A percentile compares a stretch with the other conserved stretches of the same genome.
Conservation (phyloP, 2,329 filamentous ascomycete genomes). For the Rhinocladiella similis region DNA sequence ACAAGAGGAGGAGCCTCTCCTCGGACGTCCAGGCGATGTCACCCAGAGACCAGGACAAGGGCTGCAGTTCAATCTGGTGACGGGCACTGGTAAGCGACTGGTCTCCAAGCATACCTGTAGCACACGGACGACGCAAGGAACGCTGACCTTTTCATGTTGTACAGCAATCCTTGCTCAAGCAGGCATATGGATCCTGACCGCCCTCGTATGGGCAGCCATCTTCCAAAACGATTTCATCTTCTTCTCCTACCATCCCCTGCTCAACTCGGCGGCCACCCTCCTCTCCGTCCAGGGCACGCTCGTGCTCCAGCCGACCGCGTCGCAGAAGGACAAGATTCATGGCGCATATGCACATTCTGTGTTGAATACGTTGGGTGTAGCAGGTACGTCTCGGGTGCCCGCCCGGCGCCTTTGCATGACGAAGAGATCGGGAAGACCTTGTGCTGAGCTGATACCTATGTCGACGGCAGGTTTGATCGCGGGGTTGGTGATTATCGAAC, state of each 20-base stretch:
- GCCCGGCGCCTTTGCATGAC: too few species aligned
- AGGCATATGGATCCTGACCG: conserved; percentile 72
- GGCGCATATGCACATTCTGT: conserved; percentile 66
- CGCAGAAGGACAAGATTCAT: conserved; percentile 67
- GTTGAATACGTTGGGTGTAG: conserved; percentile 54
- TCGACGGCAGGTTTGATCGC: conserved; percentile 37
- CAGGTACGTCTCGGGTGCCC: conserved; percentile 57
- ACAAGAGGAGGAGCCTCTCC: conserved; percentile 67
- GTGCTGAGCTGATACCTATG: too few species aligned
- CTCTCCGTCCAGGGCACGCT: conserved; percentile 78
- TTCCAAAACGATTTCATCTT: conserved; percentile 71
- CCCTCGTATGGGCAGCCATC: conserved; percentile 75
- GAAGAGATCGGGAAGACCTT: too few species aligned
- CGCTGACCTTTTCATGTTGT: conserved; percentile 36
- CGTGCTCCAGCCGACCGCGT: conserved; percentile 83
- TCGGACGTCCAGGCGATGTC: conserved; percentile 71
- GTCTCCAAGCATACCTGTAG: background rate
- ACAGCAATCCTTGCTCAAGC: conserved; percentile 79
- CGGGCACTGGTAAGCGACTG: conserved; percentile 58
- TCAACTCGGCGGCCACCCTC: conserved; percentile 67
- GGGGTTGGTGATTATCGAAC: conserved; percentile 49
- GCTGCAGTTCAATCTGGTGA: conserved; percentile 69
- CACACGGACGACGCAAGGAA: background rate
- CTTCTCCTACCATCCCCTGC: conserved; percentile 79
- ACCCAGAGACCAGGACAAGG: conserved; percentile 65